Evolutionary conservation across 345 rosid species (phyloP).

Genomic region (Eucalyptus caleyi): DNA sequence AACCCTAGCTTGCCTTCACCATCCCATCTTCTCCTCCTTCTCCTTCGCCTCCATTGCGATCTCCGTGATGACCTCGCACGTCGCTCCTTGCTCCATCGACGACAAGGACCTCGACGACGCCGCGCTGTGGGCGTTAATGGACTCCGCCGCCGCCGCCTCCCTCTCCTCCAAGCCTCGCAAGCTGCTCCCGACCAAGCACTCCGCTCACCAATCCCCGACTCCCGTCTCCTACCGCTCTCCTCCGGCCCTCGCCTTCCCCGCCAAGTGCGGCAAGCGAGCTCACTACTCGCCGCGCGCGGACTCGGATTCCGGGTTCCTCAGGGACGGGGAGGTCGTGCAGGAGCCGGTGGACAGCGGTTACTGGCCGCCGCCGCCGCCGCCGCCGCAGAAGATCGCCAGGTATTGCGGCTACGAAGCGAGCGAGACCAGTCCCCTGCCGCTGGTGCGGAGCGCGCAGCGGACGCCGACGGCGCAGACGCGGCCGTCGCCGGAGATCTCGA

Average conservation of each 20-base stretch:
- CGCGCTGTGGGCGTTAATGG: conserved; percentile 87
- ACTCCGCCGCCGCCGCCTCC: conserved; percentile 81
- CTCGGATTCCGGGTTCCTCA: background rate
- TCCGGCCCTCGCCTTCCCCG: conserved; percentile 5
- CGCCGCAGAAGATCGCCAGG: conserved; percentile 43
- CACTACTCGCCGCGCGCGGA: conserved; percentile 10
- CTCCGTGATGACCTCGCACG: background rate
- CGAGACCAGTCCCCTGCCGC: conserved; percentile 40
- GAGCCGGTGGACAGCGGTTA: conserved; percentile 2
- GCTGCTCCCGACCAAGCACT: conserved; percentile 41
- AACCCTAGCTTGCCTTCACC: background rate
- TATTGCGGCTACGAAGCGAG: conserved; percentile 29
- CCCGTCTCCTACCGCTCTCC: conserved; percentile 42
- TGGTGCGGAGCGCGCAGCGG: conserved; percentile 28
- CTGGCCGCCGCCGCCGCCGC: background rate
- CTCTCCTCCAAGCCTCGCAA: conserved; percentile 47
- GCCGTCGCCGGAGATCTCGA: conserved; percentile 47
- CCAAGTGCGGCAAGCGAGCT: conserved; percentile 8
- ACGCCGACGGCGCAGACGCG: conserved; percentile 6
- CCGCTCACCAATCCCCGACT: conserved; percentile 36
- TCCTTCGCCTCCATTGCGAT: background rate
- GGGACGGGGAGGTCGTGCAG: conserved; percentile 8
- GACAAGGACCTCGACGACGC: conserved; percentile 95
- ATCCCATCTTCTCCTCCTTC: background rate
- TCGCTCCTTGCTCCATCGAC: background rate